Conservation (phyloP, 345 rosid species). For the Eucalyptus regnans region DNA sequence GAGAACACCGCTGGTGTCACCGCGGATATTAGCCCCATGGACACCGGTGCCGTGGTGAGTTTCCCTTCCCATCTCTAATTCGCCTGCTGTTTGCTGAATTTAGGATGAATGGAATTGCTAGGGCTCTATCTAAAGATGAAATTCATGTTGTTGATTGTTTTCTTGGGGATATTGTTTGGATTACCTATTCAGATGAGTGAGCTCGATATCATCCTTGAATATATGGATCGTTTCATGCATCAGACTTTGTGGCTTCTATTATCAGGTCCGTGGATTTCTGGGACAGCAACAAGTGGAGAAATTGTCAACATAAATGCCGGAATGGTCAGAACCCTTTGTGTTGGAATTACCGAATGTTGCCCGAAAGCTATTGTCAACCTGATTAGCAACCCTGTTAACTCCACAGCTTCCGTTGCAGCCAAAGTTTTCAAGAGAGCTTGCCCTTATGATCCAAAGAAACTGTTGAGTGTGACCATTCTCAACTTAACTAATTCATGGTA, state of each 20-base stretch:
- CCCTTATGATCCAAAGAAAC: conserved; percentile 60
- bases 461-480: conserved; percentile 53
- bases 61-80: not conserved
- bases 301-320: no score
- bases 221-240: no score
- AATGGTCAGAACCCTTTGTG: no score
- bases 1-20: conserved; percentile 91
- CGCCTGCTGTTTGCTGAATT: not conserved
- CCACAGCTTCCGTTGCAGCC: conserved; percentile 59
- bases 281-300: no score
- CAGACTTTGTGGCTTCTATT: no score
- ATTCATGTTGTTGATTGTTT: not conserved
- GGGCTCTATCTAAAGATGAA: not conserved
- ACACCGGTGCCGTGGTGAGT: conserved; percentile 81
- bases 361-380: no score
- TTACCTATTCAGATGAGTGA: no score
- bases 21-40: conserved; percentile 93
- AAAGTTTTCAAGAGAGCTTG: conserved; percentile 89
- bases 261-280: no score
- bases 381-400: rapidly evolving
- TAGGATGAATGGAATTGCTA: not conserved
- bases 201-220: no score
- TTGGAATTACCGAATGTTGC: no score
- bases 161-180: no score
- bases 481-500: rapidly evolving